Base-by-base conservation (phyloP, 2,329 filamentous ascomycete species). In the Zelopaecilomyces penicillatus region DNA sequence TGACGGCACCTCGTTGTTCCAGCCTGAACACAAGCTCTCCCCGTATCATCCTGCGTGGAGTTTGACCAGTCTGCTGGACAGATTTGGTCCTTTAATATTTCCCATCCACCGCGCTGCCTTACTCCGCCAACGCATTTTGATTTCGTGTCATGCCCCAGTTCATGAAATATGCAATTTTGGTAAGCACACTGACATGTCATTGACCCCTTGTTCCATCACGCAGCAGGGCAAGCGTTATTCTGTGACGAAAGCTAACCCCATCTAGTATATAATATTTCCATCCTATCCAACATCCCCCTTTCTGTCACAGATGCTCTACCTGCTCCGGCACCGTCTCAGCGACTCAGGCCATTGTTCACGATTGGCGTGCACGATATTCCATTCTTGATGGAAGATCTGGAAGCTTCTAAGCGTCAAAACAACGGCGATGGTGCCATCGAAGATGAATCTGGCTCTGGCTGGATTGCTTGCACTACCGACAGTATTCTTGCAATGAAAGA, bases 381-480 rank as follows among this genome's bases (percentile, higher is more conserved):
- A 5, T 80, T 84, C 45, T 74, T 97, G 5, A 73, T 82, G 53
- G 71, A 80, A 45, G 75, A 85, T 50, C 73, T 73, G n/a, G 67
- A 72, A 27, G 66, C 68, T 2, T 65, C 64, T 39, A 70, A 67
- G 58, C 62, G 59, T n/a, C 49, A 53, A 6, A 58, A 63, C 31
- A 57, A 55, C 36, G 61, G 66, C 37, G 61, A 65, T 38, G 60
- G 60, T 36, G 60, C 63, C 8, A 57, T 64, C 11, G 63, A 66
- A 32, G 74, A 71, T 27, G 73, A 78, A 36, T 60, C 66, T 27
- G 73, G 73, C 30, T 67, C 75, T 10, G 86, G 89, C 34, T 98
- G 90, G 89, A 83, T 95, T 47, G 93, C 91, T 9, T 96, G 90
- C 64, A 96, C 91, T 3, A 97, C 91, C 2, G 93, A 98, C 66